Evolutionary conservation across 371 early-diverging fungal species (phyloP).

Genomic region (Fennellomyces sp.): DNA sequence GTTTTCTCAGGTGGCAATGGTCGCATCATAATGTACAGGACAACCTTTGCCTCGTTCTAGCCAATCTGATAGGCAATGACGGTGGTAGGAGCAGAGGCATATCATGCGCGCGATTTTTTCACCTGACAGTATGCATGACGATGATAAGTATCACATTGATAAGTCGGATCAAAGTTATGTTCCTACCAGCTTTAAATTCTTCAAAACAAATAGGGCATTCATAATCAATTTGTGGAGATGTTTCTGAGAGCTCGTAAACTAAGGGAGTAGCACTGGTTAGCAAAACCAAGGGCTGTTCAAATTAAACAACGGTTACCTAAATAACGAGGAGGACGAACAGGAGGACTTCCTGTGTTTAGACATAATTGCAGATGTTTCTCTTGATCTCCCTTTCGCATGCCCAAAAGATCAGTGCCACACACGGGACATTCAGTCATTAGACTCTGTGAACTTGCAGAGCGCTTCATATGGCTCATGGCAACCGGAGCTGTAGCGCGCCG

Average conservation of each 20-base stretch:
- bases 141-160: neutral
- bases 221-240: constrained; percentile 66
- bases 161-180: neutral
- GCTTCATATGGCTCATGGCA: constrained; percentile 30
- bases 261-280: neutral
- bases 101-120: constrained; percentile 81
- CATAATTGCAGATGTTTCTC: constrained; percentile 84
- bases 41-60: constrained; percentile 70
- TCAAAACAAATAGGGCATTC: constrained; percentile 94
- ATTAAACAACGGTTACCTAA: constrained; percentile 57
- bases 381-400: constrained; percentile 59
- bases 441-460: constrained; percentile 53
- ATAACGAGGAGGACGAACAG: constrained; percentile 65
- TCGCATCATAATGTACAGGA: constrained; percentile 66
- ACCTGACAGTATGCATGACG: constrained; percentile 26
- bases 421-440: constrained; percentile 85
- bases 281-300: neutral
- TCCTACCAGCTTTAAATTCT: constrained; percentile 73
- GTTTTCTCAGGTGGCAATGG: neutral
- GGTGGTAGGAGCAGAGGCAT: constrained; percentile 89
- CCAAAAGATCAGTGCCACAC: constrained; percentile 56
- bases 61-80: constrained; percentile 78
- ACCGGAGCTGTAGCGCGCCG: constrained; percentile 7
- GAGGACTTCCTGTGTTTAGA: constrained; percentile 50
- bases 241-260: constrained; percentile 61